Conservation (phyloP, 768 basidiomycete species). For the Tulasnella sp. region DNA sequence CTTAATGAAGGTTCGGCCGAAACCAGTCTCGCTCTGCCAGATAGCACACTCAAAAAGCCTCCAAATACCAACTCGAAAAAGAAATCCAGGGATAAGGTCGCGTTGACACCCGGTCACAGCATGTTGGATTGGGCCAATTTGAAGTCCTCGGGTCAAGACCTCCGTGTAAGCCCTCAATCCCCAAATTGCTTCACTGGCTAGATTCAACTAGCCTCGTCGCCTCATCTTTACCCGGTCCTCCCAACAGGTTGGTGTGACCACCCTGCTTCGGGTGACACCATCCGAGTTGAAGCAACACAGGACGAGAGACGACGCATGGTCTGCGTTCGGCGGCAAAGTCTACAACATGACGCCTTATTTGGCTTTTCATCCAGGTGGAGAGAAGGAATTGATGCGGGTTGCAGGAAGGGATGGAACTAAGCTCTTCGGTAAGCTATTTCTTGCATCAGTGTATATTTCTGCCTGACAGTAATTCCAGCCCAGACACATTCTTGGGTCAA, state of each 20-base stretch:
- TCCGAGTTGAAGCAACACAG: slow-evolving; percentile 73
- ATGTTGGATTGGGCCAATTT: slow-evolving; percentile 90
- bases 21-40: slow-evolving; percentile 31
- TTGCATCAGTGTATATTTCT: background rate
- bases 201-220: too few species aligned
- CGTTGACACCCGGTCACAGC: slow-evolving; percentile 81
- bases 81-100: slow-evolving; percentile 58
- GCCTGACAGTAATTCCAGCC: slow-evolving; percentile 36
- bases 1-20: slow-evolving; percentile 23
- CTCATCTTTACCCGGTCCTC: background rate
- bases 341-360: slow-evolving; percentile 95
- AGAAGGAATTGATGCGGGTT: slow-evolving; percentile 85
- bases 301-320: slow-evolving; percentile 83
- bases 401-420: slow-evolving; percentile 93
- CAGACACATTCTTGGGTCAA: slow-evolving; percentile 95
- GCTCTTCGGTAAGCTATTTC: slow-evolving; percentile 66
- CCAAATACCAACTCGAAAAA: slow-evolving; percentile 41
- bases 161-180: slow-evolving; percentile 52
- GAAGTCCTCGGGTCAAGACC: slow-evolving; percentile 68
- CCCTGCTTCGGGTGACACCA: slow-evolving; percentile 57
- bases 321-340: slow-evolving; percentile 82
- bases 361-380: slow-evolving; percentile 88
- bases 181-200: too few species aligned
- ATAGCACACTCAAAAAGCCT: slow-evolving; percentile 51
- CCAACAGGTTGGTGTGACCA: slow-evolving; percentile 53